These are phyloP conservation scores for Conoideocrella luteorostrata DNA, from an alignment of 2,329 filamentous ascomycete genomes.

Conservation along the genomic window DNA sequence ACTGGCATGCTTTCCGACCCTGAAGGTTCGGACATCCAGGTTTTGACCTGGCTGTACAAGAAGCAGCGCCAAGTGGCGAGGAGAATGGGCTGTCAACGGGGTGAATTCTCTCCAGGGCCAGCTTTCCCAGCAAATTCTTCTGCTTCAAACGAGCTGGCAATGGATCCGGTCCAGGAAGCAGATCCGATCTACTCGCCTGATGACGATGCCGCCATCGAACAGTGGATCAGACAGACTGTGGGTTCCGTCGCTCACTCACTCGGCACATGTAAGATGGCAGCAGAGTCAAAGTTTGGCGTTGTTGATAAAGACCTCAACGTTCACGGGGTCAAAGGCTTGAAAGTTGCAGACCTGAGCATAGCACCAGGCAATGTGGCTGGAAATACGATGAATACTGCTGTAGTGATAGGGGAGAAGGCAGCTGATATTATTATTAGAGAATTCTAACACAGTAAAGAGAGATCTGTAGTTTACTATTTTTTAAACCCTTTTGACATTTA, in stretches of 20 bases:
- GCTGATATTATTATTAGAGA: slow-evolving; percentile 34
- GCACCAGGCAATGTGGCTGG: slow-evolving; percentile 33
- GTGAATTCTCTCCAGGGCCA: slow-evolving; percentile 37
- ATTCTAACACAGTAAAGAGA: too few species aligned
- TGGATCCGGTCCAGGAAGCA: slow-evolving; percentile 16
- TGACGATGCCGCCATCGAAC: slow-evolving; percentile 43
- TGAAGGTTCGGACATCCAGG: slow-evolving; percentile 51
- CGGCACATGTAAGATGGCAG: slow-evolving; percentile 40
- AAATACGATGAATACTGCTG: slow-evolving; percentile 43
- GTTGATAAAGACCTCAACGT: slow-evolving; percentile 30
- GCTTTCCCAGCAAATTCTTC: slow-evolving; percentile 34
- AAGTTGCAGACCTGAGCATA: slow-evolving; percentile 34
- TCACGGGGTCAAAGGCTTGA: slow-evolving; percentile 34
- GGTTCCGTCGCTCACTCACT: slow-evolving; percentile 40
- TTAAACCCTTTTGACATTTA: too few species aligned
- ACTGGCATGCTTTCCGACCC: slow-evolving; percentile 49
- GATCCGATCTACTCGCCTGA: slow-evolving; percentile 43
- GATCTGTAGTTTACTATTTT: too few species aligned
- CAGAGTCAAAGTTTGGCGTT: slow-evolving; percentile 33
- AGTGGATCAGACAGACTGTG: slow-evolving; percentile 34
- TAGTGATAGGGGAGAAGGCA: too few species aligned
- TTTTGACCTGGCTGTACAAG: slow-evolving; percentile 60
- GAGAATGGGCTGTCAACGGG: slow-evolving; percentile 46
- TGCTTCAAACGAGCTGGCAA: slow-evolving; percentile 23
- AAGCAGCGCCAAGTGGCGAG: slow-evolving; percentile 55